phyloP scores from a whole-genome alignment of 192 early-diverging fungal species.

The Coemansia sp. region DNA sequence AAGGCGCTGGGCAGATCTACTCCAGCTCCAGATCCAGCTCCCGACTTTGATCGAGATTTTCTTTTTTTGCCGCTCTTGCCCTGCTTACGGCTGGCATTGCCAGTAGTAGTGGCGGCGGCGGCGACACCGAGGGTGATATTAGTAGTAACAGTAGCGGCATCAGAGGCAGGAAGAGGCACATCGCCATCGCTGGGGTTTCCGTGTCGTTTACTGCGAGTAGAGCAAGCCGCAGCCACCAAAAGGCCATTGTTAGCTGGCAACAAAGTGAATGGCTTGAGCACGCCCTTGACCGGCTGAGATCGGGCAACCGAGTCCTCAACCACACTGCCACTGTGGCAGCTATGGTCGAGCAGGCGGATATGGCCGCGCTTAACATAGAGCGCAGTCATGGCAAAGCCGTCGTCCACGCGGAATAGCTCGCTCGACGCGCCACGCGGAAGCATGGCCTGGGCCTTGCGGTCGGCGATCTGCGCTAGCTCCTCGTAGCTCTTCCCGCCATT shows the following conservation, averaged over 20 bases:
- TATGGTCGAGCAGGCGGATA: slow-evolving; percentile 37
- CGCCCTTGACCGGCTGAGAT: slow-evolving; percentile 32
- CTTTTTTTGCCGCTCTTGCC: slow-evolving; percentile 32
- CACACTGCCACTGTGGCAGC: background rate
- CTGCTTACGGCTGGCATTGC: slow-evolving; percentile 10
- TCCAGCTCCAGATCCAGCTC: background rate
- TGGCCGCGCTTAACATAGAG: slow-evolving; percentile 52
- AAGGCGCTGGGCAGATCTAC: slow-evolving; percentile 24
- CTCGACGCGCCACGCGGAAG: slow-evolving; percentile 51
- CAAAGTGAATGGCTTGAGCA: slow-evolving; percentile 48
- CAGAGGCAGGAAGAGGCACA: background rate
- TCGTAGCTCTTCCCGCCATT: slow-evolving; percentile 15
- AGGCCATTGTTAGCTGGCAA: slow-evolving; percentile 30
- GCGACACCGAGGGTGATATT: background rate
- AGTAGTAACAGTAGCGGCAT: background rate
- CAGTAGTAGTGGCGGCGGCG: background rate
- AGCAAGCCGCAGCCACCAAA: slow-evolving; percentile 4
- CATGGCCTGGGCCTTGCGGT: slow-evolving; percentile 36
- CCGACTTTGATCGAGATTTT: slow-evolving; percentile 19
- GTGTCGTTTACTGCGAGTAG: slow-evolving; percentile 15
- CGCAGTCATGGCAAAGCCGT: slow-evolving; percentile 46
- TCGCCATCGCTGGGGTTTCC: slow-evolving; percentile 10
- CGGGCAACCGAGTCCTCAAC: background rate
- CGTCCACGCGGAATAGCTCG: slow-evolving; percentile 34
- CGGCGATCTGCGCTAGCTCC: slow-evolving; percentile 29